A percentile compares a stretch with the other conserved stretches of the same genome.
Evolutionary conservation across 1,284 basidiomycete species (phyloP).

Genomic region (Sporisorium graminicola): DNA sequence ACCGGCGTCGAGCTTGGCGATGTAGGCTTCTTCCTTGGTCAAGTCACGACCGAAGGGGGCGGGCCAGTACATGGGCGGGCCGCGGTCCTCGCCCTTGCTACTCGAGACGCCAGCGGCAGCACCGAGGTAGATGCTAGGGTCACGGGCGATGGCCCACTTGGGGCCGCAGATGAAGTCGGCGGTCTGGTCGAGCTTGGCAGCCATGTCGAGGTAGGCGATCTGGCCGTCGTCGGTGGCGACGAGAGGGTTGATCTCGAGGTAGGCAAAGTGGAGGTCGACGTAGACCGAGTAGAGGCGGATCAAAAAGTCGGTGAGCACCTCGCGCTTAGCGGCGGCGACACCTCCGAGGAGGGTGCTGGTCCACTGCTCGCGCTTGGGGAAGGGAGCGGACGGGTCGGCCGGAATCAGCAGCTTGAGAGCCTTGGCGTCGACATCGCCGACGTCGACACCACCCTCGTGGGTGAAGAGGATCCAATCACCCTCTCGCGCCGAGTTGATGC

Average conservation of each 20-base stretch:
- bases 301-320: slow-evolving; percentile 79
- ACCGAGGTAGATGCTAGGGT: slow-evolving; percentile 78
- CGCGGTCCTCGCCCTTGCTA: slow-evolving; percentile 71
- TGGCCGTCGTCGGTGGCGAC: slow-evolving; percentile 88
- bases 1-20: slow-evolving; percentile 95
- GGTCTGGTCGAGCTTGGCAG: slow-evolving; percentile 96
- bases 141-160: slow-evolving; percentile 98
- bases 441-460: slow-evolving; percentile 97
- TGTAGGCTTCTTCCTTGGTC: slow-evolving; percentile 99
- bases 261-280: slow-evolving; percentile 86
- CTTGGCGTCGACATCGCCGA: slow-evolving; percentile 98
- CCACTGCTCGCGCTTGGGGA: slow-evolving; percentile 80
- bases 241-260: slow-evolving; percentile 99
- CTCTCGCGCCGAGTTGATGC: slow-evolving; percentile 94
- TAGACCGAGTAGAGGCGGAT: slow-evolving; percentile 96
- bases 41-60: slow-evolving; percentile 97
- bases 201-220: slow-evolving; percentile 99
- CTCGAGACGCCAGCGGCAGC: slow-evolving; percentile 72
- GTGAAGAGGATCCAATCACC: slow-evolving; percentile 98
- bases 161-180: slow-evolving; percentile 98
- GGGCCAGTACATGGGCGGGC: slow-evolving; percentile 97
- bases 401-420: slow-evolving; percentile 88
- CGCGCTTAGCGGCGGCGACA: slow-evolving; percentile 61
- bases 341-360: slow-evolving; percentile 59
- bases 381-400: slow-evolving; percentile 81